Evolutionary conservation across 352 stramenopile species (phyloP).

Genomic region (Pythium sukuiense): DNA sequence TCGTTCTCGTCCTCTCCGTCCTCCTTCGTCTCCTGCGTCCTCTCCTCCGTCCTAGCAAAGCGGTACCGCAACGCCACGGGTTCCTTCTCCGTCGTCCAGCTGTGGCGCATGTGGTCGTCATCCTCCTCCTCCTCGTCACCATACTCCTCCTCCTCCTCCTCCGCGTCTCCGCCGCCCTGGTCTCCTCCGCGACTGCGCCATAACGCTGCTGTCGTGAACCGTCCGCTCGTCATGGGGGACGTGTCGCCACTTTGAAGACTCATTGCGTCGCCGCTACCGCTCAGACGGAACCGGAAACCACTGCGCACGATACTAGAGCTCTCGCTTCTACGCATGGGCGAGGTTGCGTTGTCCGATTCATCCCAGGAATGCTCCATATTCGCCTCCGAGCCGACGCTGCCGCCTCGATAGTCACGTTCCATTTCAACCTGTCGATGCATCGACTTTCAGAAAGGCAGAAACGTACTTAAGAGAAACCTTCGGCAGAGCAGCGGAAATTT

Average conservation of each 20-base stretch:
- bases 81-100: constrained; percentile 30
- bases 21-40: not conserved
- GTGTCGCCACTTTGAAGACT: constrained; percentile 9
- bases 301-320: constrained; percentile 10
- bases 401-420: not conserved
- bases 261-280: constrained; percentile 15
- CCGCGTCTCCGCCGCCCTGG: not conserved
- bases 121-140: constrained; percentile 30
- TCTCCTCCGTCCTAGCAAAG: constrained; percentile 4
- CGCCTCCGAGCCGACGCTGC: not conserved
- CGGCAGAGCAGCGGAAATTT: not conserved
- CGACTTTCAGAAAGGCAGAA: not conserved
- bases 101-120: constrained; percentile 28
- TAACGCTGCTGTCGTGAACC: constrained; percentile 6
- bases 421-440: not conserved
- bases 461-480: not conserved
- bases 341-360: not conserved
- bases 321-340: not conserved
- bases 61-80: constrained; percentile 7
- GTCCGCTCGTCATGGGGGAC: not conserved
- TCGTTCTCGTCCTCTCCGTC: constrained; percentile 1
- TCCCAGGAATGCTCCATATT: not conserved
- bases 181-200: constrained; percentile 8
- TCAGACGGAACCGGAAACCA: constrained; percentile 21
- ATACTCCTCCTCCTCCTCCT: constrained; percentile 4